Conservation (phyloP, 768 basidiomycete species). For the Leccinum barrowsii region DNA sequence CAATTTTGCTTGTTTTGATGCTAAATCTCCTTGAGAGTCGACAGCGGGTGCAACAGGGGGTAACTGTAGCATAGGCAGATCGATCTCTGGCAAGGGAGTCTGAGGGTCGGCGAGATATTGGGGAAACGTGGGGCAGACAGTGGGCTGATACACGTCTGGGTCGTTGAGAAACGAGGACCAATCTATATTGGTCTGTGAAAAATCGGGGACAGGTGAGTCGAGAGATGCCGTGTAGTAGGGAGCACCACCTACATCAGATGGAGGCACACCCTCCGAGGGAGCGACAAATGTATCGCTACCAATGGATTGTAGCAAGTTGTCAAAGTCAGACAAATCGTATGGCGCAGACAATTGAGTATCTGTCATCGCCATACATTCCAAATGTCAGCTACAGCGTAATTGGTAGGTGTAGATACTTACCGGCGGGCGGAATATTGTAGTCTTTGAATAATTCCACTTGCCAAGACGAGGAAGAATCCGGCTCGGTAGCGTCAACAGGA, state of each 20-base stretch:
- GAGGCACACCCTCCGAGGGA: background rate
- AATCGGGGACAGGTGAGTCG: background rate
- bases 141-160: background rate
- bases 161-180: slow-evolving; percentile 15
- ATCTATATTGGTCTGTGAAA: slow-evolving; percentile 3
- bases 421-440: slow-evolving; percentile 16
- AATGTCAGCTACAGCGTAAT: background rate
- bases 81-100: slow-evolving; percentile 18
- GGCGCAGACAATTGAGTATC: background rate
- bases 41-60: slow-evolving; percentile 1
- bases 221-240: background rate
- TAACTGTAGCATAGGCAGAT: slow-evolving; percentile 26
- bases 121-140: background rate
- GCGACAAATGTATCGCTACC: background rate
- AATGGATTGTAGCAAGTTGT: slow-evolving; percentile 10
- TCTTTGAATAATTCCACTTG: slow-evolving; percentile 36
- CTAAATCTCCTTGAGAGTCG: background rate
- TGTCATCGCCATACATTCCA: background rate
- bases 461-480: slow-evolving; percentile 24
- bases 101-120: slow-evolving; percentile 3
- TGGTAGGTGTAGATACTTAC: slow-evolving; percentile 2
- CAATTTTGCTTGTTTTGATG: slow-evolving; percentile 16
- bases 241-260: background rate
- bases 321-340: slow-evolving; percentile 1
- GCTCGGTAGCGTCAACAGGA: slow-evolving; percentile 20